phyloP scores from a whole-genome alignment of 495 filamentous ascomycete species.

The Aspergillus cavernicola region DNA sequence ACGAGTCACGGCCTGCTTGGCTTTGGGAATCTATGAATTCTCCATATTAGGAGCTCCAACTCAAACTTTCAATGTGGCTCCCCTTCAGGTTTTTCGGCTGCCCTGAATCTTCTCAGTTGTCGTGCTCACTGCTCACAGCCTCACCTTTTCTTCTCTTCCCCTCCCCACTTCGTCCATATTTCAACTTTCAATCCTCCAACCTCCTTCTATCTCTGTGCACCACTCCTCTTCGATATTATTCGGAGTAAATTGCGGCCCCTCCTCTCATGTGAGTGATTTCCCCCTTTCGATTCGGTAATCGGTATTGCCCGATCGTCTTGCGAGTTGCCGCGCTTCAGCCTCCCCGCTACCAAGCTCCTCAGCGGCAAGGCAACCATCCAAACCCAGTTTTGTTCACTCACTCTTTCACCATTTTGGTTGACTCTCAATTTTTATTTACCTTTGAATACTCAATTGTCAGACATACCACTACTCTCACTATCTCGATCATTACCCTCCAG shows the following conservation, averaged over 20 bases:
- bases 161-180: too few relatives aligned
- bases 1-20: too few relatives aligned
- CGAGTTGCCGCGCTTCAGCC: slow-evolving; percentile 10
- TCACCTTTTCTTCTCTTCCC: too few relatives aligned
- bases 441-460: too few relatives aligned
- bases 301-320: slow-evolving; percentile 5
- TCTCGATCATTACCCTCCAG: too few relatives aligned
- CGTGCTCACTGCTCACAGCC: too few relatives aligned
- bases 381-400: not conserved
- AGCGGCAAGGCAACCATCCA: slow-evolving; percentile 18
- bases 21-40: not conserved
- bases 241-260: not conserved
- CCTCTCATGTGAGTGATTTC: slow-evolving; percentile 2
- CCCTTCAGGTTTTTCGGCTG: not conserved
- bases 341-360: slow-evolving; percentile 24
- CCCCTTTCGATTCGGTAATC: not conserved
- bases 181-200: too few relatives aligned
- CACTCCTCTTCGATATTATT: not conserved
- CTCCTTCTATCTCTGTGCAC: not conserved
- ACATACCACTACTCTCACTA: not conserved
- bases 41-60: not conserved
- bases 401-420: not conserved
- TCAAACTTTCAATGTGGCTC: too few relatives aligned
- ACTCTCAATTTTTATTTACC: too few relatives aligned
- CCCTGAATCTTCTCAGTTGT: slow-evolving; percentile 1